phyloP scores from a whole-genome alignment of 1,284 basidiomycete genomes.

The Cutaneotrichosporon cyanovorans region DNA sequence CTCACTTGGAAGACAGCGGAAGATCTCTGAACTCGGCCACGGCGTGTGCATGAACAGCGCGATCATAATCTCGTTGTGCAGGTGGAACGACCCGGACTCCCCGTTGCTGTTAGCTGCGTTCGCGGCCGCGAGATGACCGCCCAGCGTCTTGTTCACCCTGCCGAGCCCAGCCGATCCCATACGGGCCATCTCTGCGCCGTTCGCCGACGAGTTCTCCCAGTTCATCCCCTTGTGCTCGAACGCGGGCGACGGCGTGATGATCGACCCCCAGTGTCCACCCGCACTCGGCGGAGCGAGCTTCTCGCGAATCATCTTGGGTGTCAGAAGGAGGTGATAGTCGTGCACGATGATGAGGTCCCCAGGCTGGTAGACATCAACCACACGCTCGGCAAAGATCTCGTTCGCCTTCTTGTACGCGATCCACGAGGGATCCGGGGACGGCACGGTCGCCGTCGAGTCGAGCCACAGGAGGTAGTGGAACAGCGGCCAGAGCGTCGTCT shows the following conservation, averaged over 20 bases:
- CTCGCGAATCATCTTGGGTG: conserved; percentile 76
- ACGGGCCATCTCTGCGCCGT: not conserved
- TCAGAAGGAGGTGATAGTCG: conserved; percentile 87
- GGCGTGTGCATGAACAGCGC: conserved; percentile 96
- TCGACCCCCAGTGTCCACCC: conserved; percentile 17
- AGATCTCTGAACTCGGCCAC: conserved; percentile 94
- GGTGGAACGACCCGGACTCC: not conserved
- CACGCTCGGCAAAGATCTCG: conserved; percentile 69
- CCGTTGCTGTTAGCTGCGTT: conserved; percentile 1
- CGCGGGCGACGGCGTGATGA: conserved; percentile 23
- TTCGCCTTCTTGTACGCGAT: conserved; percentile 79
- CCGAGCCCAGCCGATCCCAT: conserved; percentile 15
- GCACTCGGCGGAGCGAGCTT: conserved; percentile 55
- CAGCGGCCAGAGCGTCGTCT: conserved; percentile 93
- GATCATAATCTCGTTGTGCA: conserved; percentile 50
- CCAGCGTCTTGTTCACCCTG: conserved; percentile 24
- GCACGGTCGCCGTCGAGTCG: conserved; percentile 56
- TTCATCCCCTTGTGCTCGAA: conserved; percentile 27
- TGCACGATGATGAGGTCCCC: conserved; percentile 89
- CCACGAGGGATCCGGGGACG: conserved; percentile 66
- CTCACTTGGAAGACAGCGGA: conserved; percentile 80
- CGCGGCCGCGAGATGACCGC: conserved; percentile 16
- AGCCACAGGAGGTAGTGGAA: conserved; percentile 99
- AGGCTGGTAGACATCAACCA: conserved; percentile 67
- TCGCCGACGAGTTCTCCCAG: conserved; percentile 24